Conservation (phyloP, 2,329 filamentous ascomycete genomes). For the Ophiostoma triangulosporum region DNA sequence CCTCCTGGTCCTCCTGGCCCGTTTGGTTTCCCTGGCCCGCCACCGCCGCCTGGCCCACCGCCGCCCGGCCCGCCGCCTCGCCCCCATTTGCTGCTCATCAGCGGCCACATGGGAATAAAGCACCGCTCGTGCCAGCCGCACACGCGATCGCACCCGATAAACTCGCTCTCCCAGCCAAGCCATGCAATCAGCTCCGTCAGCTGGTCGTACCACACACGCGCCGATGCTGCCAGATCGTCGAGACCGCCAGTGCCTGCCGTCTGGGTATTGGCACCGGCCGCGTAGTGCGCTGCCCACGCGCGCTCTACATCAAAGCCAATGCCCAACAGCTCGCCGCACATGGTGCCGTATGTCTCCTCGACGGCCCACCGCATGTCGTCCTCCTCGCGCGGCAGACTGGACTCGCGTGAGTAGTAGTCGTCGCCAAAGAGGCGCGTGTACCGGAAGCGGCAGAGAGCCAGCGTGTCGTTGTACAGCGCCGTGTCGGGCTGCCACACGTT, state of each 20-base stretch:
- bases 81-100: slow-evolving; percentile 15
- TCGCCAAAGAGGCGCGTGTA: slow-evolving; percentile 25
- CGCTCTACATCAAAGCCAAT: slow-evolving; percentile 29
- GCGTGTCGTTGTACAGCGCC: slow-evolving; percentile 23
- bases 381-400: slow-evolving; percentile 23
- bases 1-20: not conserved
- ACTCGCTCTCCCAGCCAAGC: slow-evolving; percentile 36
- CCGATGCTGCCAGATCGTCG: not conserved
- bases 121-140: slow-evolving; percentile 32
- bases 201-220: slow-evolving; percentile 19
- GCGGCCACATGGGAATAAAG: slow-evolving; percentile 38
- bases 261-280: not conserved
- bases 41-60: not conserved
- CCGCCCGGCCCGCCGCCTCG: slow-evolving; percentile 2
- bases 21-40: not conserved
- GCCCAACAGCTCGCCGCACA: slow-evolving; percentile 29
- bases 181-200: slow-evolving; percentile 33
- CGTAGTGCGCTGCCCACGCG: slow-evolving; percentile 20
- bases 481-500: slow-evolving; percentile 22
- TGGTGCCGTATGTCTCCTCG: slow-evolving; percentile 25
- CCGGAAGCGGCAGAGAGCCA: slow-evolving; percentile 28
- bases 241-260: not conserved
- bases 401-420: slow-evolving; percentile 8
- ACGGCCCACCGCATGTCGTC: slow-evolving; percentile 24
- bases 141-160: slow-evolving; percentile 25